Conservation (phyloP, 2,329 filamentous ascomycete genomes). For the Claviceps pusilla region DNA sequence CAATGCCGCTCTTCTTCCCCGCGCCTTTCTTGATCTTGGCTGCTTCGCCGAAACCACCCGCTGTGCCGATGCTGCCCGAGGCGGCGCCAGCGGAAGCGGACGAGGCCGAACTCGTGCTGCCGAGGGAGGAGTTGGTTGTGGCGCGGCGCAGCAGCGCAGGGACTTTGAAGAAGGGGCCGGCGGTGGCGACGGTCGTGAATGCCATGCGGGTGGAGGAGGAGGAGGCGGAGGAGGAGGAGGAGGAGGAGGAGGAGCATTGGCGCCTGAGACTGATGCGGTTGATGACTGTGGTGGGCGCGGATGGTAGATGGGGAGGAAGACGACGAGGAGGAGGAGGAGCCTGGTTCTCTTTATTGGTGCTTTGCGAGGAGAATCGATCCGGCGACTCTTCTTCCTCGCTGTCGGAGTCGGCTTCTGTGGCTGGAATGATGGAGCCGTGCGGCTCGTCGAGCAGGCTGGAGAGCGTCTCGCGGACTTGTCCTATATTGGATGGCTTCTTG, state of each 20-base stretch:
- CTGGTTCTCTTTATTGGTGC: slow-evolving; percentile 37
- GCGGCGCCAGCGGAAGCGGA: background rate
- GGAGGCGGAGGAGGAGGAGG: background rate
- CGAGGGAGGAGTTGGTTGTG: slow-evolving; percentile 45
- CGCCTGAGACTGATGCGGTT: slow-evolving; percentile 63
- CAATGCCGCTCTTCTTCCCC: slow-evolving; percentile 44
- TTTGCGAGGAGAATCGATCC: slow-evolving; percentile 5
- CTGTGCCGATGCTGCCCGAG: slow-evolving; percentile 12
- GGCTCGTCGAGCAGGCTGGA: slow-evolving; percentile 62
- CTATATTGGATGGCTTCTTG: slow-evolving; percentile 57
- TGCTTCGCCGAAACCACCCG: slow-evolving; percentile 29
- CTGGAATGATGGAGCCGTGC: slow-evolving; percentile 32
- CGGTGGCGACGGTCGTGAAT: slow-evolving; percentile 31
- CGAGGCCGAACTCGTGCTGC: slow-evolving; percentile 21
- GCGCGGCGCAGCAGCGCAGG: slow-evolving; percentile 59
- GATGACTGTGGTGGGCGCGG: slow-evolving; percentile 29
- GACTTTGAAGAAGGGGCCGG: slow-evolving; percentile 42
- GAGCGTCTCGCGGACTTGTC: slow-evolving; percentile 69
- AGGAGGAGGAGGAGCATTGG: slow-evolving; percentile 4
- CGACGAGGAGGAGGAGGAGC: slow-evolving; percentile 15
- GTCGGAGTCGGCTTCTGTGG: slow-evolving; percentile 22
- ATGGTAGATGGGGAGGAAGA: background rate
- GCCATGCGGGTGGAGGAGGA: slow-evolving; percentile 31
- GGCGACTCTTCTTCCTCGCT: slow-evolving; percentile 18
- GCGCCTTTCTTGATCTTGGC: slow-evolving; percentile 45